Evolutionary conservation across 257 asterid species (phyloP), one percentile per base, ranked within the genome.

Genomic region (Linaria vulgaris): DNA sequence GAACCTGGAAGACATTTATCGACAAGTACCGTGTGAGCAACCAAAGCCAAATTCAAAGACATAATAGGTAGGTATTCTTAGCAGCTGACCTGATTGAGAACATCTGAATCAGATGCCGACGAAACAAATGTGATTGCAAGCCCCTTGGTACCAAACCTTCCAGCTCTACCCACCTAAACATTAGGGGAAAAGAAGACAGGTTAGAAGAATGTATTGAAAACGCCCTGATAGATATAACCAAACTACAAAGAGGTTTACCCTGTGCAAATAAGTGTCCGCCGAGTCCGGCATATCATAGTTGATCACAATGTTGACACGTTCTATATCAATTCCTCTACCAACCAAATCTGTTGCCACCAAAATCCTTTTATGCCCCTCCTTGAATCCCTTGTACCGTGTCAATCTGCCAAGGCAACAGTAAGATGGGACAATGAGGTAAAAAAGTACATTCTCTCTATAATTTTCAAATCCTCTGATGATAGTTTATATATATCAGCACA

Each of bases 221-320:
- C 39, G 20, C 39, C 12, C 1, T 25, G 4, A 17, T 5, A 23
- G 20, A 56, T 59, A 41, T 48, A 14, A 24, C 61, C 23, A 31
- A 45, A 8, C 52, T 34, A 34, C 41, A 53, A 56, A 43, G 9
- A 21, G 59, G 47, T 12, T 21, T 68, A 90, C 96, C 95, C 97
- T 83, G 76, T 90, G 97, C 64, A 90, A 83, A 62, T 90, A 87
- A 37, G 96, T 90, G 76, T 85, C 97, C 0, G 97, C 96, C 41
- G 97, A 90, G 67, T 90, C 96, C 3, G 97, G 97, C 97, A 90
- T 90, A 76, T 90, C 97, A 73, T 90, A 90, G 78, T 90, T 90
- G 17, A 90, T 83, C 56, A 90, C 97, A 59, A 90, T 90, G 86
- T 90, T 90, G 13, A 90, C 97, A 41, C 97, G 79, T 72, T 90